Evolutionary conservation across 768 basidiomycete genomes (phyloP).

Genomic region (Macrolepiota albuminosa): DNA sequence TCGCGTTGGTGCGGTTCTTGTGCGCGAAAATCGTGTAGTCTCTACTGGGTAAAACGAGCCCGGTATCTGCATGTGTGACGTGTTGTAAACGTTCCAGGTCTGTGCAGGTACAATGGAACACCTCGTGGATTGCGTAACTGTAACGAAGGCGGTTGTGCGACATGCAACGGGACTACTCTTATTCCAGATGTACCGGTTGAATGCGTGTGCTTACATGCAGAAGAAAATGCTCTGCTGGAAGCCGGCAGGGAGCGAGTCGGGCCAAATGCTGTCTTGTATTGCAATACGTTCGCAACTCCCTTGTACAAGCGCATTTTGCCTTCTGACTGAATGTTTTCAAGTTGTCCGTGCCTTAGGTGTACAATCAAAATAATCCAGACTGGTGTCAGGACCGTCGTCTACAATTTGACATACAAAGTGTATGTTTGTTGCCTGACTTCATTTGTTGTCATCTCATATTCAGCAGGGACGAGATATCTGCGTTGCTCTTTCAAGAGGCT

Average conservation of each 20-base stretch:
- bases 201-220: slow-evolving; percentile 94
- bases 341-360: slow-evolving; percentile 97
- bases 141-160: slow-evolving; percentile 82
- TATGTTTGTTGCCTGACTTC: slow-evolving; percentile 31
- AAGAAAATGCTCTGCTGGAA: slow-evolving; percentile 95
- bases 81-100: slow-evolving; percentile 1
- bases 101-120: slow-evolving; percentile 89
- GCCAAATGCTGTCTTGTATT: slow-evolving; percentile 81
- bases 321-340: slow-evolving; percentile 25
- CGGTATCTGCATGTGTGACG: not conserved
- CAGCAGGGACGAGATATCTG: slow-evolving; percentile 76
- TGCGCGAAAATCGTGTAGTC: slow-evolving; percentile 75
- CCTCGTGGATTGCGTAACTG: slow-evolving; percentile 89
- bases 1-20: slow-evolving; percentile 90
- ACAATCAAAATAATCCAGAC: slow-evolving; percentile 97
- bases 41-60: slow-evolving; percentile 60
- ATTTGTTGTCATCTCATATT: slow-evolving; percentile 1
- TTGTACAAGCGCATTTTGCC: not conserved
- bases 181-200: slow-evolving; percentile 52
- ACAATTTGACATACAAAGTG: slow-evolving; percentile 96
- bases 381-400: slow-evolving; percentile 88
- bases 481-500: slow-evolving; percentile 71
- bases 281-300: slow-evolving; percentile 77
- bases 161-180: slow-evolving; percentile 60
- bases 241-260: slow-evolving; percentile 91